A percentile compares a stretch with the other conserved stretches of the same genome.
Conservation (phyloP, 306 rosid species). For the Elaeagnus macrophylla region DNA sequence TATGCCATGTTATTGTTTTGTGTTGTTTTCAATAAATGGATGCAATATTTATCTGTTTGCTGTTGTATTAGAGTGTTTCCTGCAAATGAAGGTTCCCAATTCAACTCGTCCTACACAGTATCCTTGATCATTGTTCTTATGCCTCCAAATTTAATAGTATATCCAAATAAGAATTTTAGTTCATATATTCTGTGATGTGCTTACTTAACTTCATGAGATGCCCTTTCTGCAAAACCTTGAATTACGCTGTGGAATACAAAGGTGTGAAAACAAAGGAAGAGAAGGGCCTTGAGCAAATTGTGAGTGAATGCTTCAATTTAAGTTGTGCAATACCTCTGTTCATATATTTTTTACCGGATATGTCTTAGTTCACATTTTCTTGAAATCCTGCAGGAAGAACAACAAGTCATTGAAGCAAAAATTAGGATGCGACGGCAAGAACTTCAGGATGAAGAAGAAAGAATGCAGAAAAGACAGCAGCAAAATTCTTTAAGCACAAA, state of each 20-base stretch:
- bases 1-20: not conserved
- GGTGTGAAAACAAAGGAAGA: slow-evolving; percentile 96
- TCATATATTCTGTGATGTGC: slow-evolving; percentile 18
- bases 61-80: slow-evolving; percentile 71
- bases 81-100: slow-evolving; percentile 99
- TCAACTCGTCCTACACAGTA: slow-evolving; percentile 98
- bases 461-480: slow-evolving; percentile 74
- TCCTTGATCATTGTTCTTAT: slow-evolving; percentile 36
- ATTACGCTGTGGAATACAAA: slow-evolving; percentile 94
- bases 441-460: slow-evolving; percentile 82
- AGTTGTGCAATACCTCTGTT: slow-evolving; percentile 7
- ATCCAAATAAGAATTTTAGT: not conserved
- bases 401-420: slow-evolving; percentile 96
- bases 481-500: slow-evolving; percentile 38
- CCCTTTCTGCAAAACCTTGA: slow-evolving; percentile 86
- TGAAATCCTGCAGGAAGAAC: slow-evolving; percentile 67
- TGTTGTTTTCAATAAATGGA: slow-evolving; percentile 8
- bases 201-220: slow-evolving; percentile 68
- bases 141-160: slow-evolving; percentile 6
- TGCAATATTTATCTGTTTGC: slow-evolving; percentile 27
- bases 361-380: slow-evolving; percentile 3
- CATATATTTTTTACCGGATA: slow-evolving; percentile 3
- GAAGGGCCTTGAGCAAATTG: slow-evolving; percentile 84
- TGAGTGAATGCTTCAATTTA: slow-evolving; percentile 31
- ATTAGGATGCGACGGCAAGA: slow-evolving; percentile 89